Conservation (phyloP, 768 basidiomycete species). For the Suillus fuscotomentosus region DNA sequence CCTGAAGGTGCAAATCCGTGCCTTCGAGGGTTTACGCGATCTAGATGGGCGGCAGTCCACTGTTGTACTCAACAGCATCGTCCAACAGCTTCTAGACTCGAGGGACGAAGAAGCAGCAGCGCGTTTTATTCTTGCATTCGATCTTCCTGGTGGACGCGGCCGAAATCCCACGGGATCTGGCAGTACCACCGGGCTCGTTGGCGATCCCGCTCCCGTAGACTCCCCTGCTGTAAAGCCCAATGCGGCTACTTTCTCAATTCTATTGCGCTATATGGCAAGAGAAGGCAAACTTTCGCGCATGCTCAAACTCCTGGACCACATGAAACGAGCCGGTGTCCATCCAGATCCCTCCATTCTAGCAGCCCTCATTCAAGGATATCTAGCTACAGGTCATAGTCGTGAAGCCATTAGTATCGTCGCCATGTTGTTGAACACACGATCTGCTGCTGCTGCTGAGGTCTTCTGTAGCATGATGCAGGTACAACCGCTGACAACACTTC, state of each 20-base stretch:
- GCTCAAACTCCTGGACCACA: conserved; percentile 44
- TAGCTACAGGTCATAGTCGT: conserved; percentile 42
- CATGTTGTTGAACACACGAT: conserved; percentile 38
- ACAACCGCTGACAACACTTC: conserved; percentile 16
- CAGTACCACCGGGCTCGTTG: conserved; percentile 31
- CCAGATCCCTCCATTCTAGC: conserved; percentile 48
- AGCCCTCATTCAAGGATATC: conserved; percentile 59
- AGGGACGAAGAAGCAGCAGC: conserved; percentile 48
- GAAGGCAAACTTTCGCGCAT: conserved; percentile 45
- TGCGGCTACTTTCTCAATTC: conserved; percentile 58
- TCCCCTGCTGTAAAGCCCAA: conserved; percentile 40
- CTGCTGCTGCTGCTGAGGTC: conserved; percentile 14
- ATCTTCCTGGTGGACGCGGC: conserved; percentile 16
- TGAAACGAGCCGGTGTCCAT: conserved; percentile 40
- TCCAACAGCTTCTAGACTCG: conserved; percentile 58
- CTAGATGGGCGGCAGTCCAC: conserved; percentile 43
- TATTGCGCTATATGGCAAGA: conserved; percentile 54
- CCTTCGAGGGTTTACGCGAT: conserved; percentile 44
- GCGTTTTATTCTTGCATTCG: conserved; percentile 50
- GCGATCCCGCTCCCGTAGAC: conserved; percentile 15
- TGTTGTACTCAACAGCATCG: conserved; percentile 66
- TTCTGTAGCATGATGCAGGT: conserved; percentile 13
- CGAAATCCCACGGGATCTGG: conserved; percentile 13
- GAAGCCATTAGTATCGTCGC: conserved; percentile 54
- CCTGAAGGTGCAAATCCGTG: conserved; percentile 48